Conservation (phyloP, 495 filamentous ascomycete genomes). For the Tuber calosporum region DNA sequence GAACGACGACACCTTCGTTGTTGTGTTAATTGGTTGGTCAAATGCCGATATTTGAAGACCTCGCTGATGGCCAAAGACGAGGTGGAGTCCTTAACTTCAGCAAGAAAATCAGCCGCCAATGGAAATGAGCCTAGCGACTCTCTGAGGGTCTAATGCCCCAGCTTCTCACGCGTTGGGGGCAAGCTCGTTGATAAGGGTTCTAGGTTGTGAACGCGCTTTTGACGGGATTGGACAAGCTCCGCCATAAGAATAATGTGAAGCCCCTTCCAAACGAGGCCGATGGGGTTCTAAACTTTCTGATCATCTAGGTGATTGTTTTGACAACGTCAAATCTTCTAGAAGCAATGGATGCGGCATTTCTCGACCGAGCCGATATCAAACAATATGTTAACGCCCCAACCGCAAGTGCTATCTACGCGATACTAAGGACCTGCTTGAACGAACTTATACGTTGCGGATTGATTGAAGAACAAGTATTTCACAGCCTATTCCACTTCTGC, state of each 20-base stretch:
- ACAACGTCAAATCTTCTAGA: slow-evolving; percentile 40
- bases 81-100: slow-evolving; percentile 50
- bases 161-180: background rate
- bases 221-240: slow-evolving; percentile 44
- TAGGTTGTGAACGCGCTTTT: slow-evolving; percentile 40
- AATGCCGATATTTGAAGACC: background rate
- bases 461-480: slow-evolving; percentile 35
- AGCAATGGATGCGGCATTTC: slow-evolving; percentile 48
- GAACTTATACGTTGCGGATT: slow-evolving; percentile 48
- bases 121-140: slow-evolving; percentile 49
- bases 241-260: slow-evolving; percentile 37
- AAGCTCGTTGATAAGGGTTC: background rate
- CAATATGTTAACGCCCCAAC: slow-evolving; percentile 47
- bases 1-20: slow-evolving; percentile 47
- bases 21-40: slow-evolving; percentile 47
- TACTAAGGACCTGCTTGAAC: slow-evolving; percentile 49
- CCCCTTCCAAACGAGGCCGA: background rate
- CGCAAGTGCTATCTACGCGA: slow-evolving; percentile 47
- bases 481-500: background rate
- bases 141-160: slow-evolving; percentile 43
- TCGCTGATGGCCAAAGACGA: slow-evolving; percentile 45
- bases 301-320: slow-evolving; percentile 37
- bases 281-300: slow-evolving; percentile 17
- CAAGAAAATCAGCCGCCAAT: slow-evolving; percentile 45
- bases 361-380: slow-evolving; percentile 53